Evolutionary conservation across 2,329 filamentous ascomycete genomes (phyloP).

Genomic region (Xenoacremonium recifei): DNA sequence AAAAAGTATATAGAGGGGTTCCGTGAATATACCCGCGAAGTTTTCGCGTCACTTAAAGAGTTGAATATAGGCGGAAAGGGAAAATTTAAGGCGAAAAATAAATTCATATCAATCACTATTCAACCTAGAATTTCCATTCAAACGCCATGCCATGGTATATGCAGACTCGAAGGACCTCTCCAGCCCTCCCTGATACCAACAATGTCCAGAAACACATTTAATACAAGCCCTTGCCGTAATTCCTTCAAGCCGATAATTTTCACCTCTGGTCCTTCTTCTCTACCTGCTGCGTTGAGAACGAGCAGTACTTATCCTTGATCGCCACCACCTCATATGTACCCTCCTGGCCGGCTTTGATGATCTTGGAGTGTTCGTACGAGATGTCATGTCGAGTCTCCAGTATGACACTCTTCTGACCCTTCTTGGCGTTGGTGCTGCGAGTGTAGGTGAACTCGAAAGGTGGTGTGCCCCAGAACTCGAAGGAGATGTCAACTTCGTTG

Average conservation of each 20-base stretch:
- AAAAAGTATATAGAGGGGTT: no score
- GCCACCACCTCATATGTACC: constrained; percentile 96
- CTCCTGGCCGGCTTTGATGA: constrained; percentile 83
- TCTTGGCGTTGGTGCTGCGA: constrained; percentile 79
- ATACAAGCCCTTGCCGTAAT: not conserved
- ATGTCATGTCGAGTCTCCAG: constrained; percentile 89
- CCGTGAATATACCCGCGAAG: no score
- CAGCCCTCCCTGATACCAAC: constrained; percentile 16
- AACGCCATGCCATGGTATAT: constrained; percentile 41
- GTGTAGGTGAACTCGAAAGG: constrained; percentile 99
- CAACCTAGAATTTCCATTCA: constrained; percentile 24
- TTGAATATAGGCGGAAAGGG: no score
- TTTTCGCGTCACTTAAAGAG: no score
- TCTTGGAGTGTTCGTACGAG: constrained; percentile 78
- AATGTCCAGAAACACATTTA: constrained; percentile 4
- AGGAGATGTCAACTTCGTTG: constrained; percentile 87
- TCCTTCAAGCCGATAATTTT: constrained; percentile 2
- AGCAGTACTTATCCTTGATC: constrained; percentile 91
- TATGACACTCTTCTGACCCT: constrained; percentile 74
- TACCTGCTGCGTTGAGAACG: constrained; percentile 72
- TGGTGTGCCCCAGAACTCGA: constrained; percentile 92
- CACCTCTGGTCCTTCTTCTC: constrained; percentile 47
- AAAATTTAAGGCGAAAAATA: no score
- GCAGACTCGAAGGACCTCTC: constrained; percentile 28
- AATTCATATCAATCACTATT: no score